phyloP scores from a whole-genome alignment of 1,284 basidiomycete species.

The Microbotryomycetes sp. region DNA sequence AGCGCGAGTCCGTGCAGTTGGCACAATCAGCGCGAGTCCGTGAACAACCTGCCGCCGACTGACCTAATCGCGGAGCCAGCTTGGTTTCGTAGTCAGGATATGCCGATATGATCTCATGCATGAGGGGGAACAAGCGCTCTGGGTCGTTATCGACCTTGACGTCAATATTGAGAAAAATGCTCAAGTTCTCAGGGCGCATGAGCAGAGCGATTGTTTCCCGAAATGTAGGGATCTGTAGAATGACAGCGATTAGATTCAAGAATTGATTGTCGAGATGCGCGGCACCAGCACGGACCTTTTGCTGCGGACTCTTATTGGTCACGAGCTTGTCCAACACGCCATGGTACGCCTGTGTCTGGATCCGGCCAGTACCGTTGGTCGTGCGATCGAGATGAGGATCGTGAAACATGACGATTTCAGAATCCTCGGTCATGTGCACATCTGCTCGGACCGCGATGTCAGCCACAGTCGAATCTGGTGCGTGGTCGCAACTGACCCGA shows the following conservation, averaged over 20 bases:
- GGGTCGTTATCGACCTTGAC: conserved; percentile 86
- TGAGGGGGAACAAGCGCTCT: conserved; percentile 72
- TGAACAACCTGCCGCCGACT: conserved; percentile 41
- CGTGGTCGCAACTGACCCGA: conserved; percentile 47
- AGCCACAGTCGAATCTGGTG: background rate
- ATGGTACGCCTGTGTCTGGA: conserved; percentile 47
- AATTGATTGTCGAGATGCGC: conserved; percentile 12
- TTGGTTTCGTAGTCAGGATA: conserved; percentile 68
- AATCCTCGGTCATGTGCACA: conserved; percentile 88
- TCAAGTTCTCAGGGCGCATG: conserved; percentile 68
- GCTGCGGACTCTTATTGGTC: conserved; percentile 67
- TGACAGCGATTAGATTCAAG: too few species aligned
- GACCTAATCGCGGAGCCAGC: conserved; percentile 79
- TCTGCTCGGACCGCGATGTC: conserved; percentile 50
- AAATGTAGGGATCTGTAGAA: conserved; percentile 79
- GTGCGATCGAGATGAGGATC: conserved; percentile 59
- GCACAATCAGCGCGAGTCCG: background rate
- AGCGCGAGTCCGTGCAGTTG: too few species aligned
- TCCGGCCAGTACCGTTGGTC: conserved; percentile 50
- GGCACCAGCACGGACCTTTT: conserved; percentile 22
- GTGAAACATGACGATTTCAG: conserved; percentile 90
- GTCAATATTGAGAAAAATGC: conserved; percentile 69
- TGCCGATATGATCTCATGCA: conserved; percentile 64
- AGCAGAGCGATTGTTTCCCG: conserved; percentile 70
- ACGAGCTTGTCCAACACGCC: conserved; percentile 73